Evolutionary conservation across 768 basidiomycete species (phyloP).

Genomic region (Russula brevipes): DNA sequence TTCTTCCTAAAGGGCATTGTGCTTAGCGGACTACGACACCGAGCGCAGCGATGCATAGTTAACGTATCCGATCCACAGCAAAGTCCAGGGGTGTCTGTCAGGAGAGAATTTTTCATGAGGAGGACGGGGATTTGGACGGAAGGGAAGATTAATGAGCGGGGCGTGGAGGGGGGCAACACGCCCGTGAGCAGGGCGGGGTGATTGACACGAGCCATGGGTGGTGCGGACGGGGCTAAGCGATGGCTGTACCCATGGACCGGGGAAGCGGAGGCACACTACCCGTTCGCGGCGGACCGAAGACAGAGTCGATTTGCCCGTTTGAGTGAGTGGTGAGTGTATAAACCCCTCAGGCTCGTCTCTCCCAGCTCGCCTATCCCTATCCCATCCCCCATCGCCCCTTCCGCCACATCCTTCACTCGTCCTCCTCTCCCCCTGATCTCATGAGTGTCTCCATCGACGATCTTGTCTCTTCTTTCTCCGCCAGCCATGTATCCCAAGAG

Average conservation of each 20-base stretch:
- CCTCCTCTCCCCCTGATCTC: background rate
- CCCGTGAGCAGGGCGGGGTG: no score
- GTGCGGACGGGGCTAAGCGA: no score
- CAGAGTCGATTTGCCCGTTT: no score
- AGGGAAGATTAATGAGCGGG: no score
- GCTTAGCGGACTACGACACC: no score
- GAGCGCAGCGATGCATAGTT: no score
- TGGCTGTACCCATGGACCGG: background rate
- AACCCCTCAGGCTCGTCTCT: background rate
- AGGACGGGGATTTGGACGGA: no score
- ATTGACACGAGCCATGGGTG: no score
- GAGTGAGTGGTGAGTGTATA: background rate
- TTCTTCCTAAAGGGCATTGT: background rate
- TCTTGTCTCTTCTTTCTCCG: constrained; percentile 44
- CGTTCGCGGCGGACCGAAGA: no score
- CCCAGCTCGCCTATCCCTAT: constrained; percentile 7
- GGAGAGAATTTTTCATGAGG: no score
- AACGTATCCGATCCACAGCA: background rate
- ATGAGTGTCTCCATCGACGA: constrained; percentile 49
- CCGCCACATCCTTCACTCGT: no score
- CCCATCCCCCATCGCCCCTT: background rate
- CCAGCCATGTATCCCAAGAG: constrained; percentile 50
- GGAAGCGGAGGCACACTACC: background rate
- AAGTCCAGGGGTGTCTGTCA: background rate
- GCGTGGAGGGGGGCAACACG: no score